Evolutionary conservation across 371 early-diverging fungal species (phyloP), one percentile per base, ranked within the genome.

Genomic region (Mucor plumbeus): DNA sequence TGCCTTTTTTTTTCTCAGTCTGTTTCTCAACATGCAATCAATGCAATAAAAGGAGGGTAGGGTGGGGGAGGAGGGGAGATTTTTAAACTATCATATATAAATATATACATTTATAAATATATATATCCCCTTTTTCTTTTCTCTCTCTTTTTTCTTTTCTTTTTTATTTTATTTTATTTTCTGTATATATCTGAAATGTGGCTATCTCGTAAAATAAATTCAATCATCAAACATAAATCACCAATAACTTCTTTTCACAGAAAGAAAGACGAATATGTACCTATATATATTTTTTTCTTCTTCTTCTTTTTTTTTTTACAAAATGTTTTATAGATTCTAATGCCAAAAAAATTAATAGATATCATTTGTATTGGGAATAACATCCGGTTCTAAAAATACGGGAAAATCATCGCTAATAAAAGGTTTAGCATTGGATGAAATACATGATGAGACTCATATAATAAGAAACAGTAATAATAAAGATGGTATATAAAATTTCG

Each of bases 361-460:
- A n/a, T 61, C 75, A 7, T 48, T 71, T 64, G 78, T 71, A 10
- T 41, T 78, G 44, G 73, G 68, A 43, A 62, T 78, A 48, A 64
- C 33, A 54, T 53, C 71, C 41, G 74, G 76, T 11, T 59, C 74
- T 13, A 53, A 44, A 11, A 67, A 70, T n/a, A 67, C 74, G 7
- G 79, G 79, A 59, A 76, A 73, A 63, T 76, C 76, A 36, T 67
- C 76, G 4, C 55, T 78, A 60, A 76, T 78, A 40, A 64, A 71
- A 31, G 56, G 65, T 26, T 63, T 73, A 13, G 70, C 73, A n/a
- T 64, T 76, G 40, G 59, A 65, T 35, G 72, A 78, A 64, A 68
- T 76, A 48, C 63, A 58, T 19, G 53, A 47, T 14, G 19, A 41
- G 39, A 40, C 39, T 4, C 33, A 59, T 31, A 35, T 38, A 5